Percentiles rank a stretch among this genome's conserved stretches.
Evolutionary conservation across 495 filamentous ascomycete species (phyloP).

Genomic region (Diplogelasinospora grovesii): DNA sequence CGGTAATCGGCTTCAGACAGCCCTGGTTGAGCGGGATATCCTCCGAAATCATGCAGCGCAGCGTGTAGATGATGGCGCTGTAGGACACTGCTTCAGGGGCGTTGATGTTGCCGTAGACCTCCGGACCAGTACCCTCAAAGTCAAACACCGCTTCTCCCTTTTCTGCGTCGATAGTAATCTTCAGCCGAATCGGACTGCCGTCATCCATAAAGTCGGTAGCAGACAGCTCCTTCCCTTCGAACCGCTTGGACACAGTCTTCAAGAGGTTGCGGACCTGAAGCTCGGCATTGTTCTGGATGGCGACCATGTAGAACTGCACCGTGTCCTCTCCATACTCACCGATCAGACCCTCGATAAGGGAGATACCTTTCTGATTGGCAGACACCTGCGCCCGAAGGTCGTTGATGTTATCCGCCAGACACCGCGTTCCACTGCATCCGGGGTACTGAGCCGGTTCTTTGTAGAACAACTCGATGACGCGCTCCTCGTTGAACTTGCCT

Average conservation of each 20-base stretch:
- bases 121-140: constrained; percentile 82
- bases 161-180: constrained; percentile 72
- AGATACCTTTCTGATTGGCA: constrained; percentile 93
- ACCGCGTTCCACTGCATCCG: constrained; percentile 83
- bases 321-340: constrained; percentile 84
- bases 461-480: constrained; percentile 77
- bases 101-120: constrained; percentile 94
- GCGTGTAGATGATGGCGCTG: constrained; percentile 92
- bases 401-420: constrained; percentile 88
- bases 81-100: constrained; percentile 92
- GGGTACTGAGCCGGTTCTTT: constrained; percentile 77
- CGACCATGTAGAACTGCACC: constrained; percentile 93
- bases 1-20: constrained; percentile 79
- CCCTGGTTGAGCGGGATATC: constrained; percentile 97
- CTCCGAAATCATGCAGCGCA: constrained; percentile 84
- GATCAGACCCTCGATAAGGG: constrained; percentile 77
- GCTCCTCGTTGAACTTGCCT: constrained; percentile 80
- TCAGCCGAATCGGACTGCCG: constrained; percentile 78
- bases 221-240: constrained; percentile 65
- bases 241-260: constrained; percentile 69
- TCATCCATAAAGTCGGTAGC: constrained; percentile 92
- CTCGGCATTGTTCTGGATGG: constrained; percentile 90
- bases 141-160: constrained; percentile 87
- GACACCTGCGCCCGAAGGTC: constrained; percentile 95
- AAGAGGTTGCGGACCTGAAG: constrained; percentile 75